These are phyloP conservation scores for Hericium alpestre DNA, from an alignment of 768 basidiomycete genomes.

Conservation along the genomic window DNA sequence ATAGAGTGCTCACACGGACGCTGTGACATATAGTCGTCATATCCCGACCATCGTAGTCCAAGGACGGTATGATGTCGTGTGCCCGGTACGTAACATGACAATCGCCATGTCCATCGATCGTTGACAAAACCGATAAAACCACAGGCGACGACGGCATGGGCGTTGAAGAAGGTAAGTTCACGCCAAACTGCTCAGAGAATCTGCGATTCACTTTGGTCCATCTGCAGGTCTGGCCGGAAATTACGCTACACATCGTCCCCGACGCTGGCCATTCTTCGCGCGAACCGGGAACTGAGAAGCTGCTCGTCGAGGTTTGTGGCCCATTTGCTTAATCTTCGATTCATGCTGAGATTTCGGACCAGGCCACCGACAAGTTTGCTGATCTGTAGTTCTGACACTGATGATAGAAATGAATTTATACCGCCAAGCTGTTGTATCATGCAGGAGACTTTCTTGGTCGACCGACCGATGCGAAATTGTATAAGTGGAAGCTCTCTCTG, in stretches of 20 bases:
- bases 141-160: constrained; percentile 73
- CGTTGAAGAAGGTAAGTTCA: constrained; percentile 53
- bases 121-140: neutral
- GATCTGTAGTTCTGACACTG: neutral
- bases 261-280: constrained; percentile 82
- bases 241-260: constrained; percentile 61
- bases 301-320: constrained; percentile 54
- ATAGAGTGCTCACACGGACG: constrained; percentile 2
- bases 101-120: neutral
- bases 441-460: no score
- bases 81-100: constrained; percentile 35
- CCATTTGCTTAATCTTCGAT: neutral
- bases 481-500: no score
- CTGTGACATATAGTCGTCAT: constrained; percentile 49
- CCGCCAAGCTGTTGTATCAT: no score
- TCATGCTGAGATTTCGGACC: neutral
- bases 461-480: no score
- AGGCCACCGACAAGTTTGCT: constrained; percentile 1
- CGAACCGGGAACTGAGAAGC: constrained; percentile 56
- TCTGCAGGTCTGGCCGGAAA: constrained; percentile 59
- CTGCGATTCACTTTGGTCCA: neutral
- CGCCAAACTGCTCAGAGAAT: neutral
- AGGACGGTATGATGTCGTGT: constrained; percentile 82
- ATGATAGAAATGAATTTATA: no score
- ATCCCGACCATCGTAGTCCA: constrained; percentile 80